phyloP scores from a whole-genome alignment of 1,139 yeast genomes.

The Sugiyamaella neomexicana region DNA sequence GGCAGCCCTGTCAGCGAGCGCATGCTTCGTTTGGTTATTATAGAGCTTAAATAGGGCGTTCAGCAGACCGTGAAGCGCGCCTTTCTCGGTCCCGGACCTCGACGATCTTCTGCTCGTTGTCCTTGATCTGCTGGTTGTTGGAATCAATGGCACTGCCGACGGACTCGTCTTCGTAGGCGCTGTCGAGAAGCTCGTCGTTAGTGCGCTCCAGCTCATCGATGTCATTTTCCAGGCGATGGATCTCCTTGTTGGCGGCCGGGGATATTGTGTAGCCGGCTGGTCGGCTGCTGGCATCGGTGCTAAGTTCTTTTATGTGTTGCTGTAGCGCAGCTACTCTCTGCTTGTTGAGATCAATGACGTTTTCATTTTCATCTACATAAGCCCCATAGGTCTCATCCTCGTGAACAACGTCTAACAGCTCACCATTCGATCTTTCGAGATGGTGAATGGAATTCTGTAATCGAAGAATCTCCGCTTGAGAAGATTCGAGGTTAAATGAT shows the following conservation, averaged over 20 bases:
- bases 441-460: conserved; percentile 36
- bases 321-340: conserved; percentile 27
- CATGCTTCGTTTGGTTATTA: conserved; percentile 7
- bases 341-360: conserved; percentile 26
- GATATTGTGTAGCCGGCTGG: neutral
- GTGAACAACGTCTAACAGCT: conserved; percentile 25
- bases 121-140: conserved; percentile 5
- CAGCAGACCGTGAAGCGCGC: neutral
- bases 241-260: neutral
- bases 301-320: conserved; percentile 16
- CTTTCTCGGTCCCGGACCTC: neutral
- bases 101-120: neutral
- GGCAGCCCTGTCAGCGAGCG: neutral
- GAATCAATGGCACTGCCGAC: conserved; percentile 5
- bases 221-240: conserved; percentile 5
- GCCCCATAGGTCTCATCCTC: conserved; percentile 26
- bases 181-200: conserved; percentile 11
- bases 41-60: conserved; percentile 13
- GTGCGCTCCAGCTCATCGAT: conserved; percentile 10
- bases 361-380: conserved; percentile 33
- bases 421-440: conserved; percentile 34
- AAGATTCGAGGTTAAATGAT: conserved; percentile 24
- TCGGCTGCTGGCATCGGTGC: neutral
- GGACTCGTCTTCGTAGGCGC: conserved; percentile 14
- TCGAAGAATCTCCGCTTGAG: conserved; percentile 30